phyloP scores from a whole-genome alignment of 2,329 filamentous ascomycete genomes.

The Neospermospora avenae region DNA sequence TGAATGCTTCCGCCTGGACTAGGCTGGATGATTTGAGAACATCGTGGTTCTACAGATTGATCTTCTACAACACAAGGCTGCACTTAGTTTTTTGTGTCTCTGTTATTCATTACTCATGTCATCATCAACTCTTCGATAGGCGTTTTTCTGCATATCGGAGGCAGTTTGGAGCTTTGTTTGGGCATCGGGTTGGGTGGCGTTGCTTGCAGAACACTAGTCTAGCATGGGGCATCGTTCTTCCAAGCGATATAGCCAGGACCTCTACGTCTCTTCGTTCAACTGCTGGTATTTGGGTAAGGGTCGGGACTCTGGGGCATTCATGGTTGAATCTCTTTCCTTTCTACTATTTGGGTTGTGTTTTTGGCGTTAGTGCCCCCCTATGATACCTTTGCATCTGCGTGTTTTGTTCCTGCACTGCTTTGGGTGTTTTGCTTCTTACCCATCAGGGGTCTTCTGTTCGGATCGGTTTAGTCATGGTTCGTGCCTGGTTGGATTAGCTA shows the following conservation, averaged over 20 bases:
- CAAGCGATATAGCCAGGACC: constrained; percentile 10
- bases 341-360: constrained; percentile 17
- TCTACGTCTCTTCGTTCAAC: constrained; percentile 24
- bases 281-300: constrained; percentile 10
- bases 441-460: neutral
- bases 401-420: neutral
- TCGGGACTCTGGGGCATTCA: constrained; percentile 2
- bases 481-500: neutral
- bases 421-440: neutral
- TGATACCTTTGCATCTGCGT: constrained; percentile 16
- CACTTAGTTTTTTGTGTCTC: constrained; percentile 16
- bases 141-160: constrained; percentile 35
- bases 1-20: constrained; percentile 28
- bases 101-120: constrained; percentile 23
- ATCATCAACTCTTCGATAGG: constrained; percentile 28
- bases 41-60: neutral
- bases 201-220: constrained; percentile 30
- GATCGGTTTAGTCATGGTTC: neutral
- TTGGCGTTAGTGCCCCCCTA: constrained; percentile 16
- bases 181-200: constrained; percentile 18
- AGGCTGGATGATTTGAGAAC: neutral
- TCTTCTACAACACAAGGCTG: neutral
- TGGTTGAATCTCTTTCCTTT: constrained; percentile 12
- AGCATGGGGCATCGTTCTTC: constrained; percentile 17
- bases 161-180: constrained; percentile 27